phyloP scores from a whole-genome alignment of 1,284 basidiomycete genomes.

The Tremellales sp. region DNA sequence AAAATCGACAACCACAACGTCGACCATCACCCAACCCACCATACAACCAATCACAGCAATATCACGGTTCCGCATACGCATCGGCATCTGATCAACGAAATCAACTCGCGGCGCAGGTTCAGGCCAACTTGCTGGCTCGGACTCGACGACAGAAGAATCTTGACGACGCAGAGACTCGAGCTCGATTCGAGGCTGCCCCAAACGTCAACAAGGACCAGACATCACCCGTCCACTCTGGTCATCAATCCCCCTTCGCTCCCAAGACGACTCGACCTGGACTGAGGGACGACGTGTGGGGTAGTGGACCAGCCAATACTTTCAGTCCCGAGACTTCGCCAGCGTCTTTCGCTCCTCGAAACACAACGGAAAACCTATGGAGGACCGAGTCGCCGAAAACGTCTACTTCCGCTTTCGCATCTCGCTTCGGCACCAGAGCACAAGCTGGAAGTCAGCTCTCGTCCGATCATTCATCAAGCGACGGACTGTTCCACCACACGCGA shows the following conservation, averaged over 20 bases:
- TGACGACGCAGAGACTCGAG: conserved; percentile 22
- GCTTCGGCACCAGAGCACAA: not conserved
- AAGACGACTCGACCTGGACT: too few species aligned
- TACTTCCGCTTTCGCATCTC: not conserved
- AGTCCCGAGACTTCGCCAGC: not conserved
- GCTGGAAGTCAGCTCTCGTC: not conserved
- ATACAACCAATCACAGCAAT: too few species aligned
- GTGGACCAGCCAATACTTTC: not conserved
- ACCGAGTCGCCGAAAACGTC: not conserved
- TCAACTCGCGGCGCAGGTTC: conserved; percentile 26
- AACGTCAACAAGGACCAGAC: not conserved
- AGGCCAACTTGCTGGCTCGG: conserved; percentile 20
- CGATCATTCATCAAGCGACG: not conserved
- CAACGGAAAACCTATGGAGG: not conserved
- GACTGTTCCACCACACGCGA: too few species aligned
- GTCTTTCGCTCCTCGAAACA: not conserved
- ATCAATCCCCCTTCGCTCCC: not conserved
- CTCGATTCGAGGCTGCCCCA: conserved; percentile 27
- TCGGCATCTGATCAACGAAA: conserved; percentile 10
- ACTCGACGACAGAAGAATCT: conserved; percentile 9
- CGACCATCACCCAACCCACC: too few species aligned
- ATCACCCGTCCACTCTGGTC: not conserved
- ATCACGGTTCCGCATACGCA: too few species aligned
- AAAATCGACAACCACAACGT: conserved; percentile 16
- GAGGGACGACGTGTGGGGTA: not conserved